Evolutionary conservation across 2,329 filamentous ascomycete genomes (phyloP), one percentile per base, ranked within the genome.

Genomic region (Pyricularia pennisetigena): DNA sequence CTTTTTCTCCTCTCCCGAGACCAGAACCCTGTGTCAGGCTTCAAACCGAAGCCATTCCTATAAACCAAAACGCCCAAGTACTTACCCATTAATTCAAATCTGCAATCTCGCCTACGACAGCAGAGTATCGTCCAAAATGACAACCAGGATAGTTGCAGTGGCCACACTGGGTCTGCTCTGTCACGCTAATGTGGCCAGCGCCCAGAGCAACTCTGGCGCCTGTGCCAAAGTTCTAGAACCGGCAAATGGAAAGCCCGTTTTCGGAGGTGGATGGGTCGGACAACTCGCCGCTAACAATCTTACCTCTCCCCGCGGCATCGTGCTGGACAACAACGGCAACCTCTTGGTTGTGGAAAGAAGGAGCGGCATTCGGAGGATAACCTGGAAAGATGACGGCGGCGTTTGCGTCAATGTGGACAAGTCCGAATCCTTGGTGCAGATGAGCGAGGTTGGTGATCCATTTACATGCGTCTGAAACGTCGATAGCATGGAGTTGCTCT

Each of bases 291-390:
- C 73, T 62, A 73, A 70, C 0, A 73, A 73, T 4, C 73, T 82
- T 59, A 71, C 68, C 4, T 76, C 74, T 12, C 83, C 83, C 1
- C 78, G 83, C 14, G 76, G 79, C 64, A 77, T 85, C 66, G 72
- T 79, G 5, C 81, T 85, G 68, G 83, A 86, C 70, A 72, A 69
- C 4, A 74, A 76, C 41, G 82, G 82, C 4, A 79, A 77, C 3
- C 75, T 86, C 16, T 75, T 86, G 2, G 78, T 85, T 20, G 74
- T 84, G 59, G 79, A 84, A 67, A 71, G 75, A 1, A 78, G 79
- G 8, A 74, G 72, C 1, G 82, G 83, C 2, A 76, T 85, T 41
- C 72, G 76, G 20, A 79, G 76, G 30, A 68, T 84, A 62, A 74
- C 73, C 1, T 74, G 84, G 35, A 72, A 78, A 2, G 82, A 83